phyloP scores from a whole-genome alignment of 1,284 basidiomycete genomes.

The Chalciporus sp. region DNA sequence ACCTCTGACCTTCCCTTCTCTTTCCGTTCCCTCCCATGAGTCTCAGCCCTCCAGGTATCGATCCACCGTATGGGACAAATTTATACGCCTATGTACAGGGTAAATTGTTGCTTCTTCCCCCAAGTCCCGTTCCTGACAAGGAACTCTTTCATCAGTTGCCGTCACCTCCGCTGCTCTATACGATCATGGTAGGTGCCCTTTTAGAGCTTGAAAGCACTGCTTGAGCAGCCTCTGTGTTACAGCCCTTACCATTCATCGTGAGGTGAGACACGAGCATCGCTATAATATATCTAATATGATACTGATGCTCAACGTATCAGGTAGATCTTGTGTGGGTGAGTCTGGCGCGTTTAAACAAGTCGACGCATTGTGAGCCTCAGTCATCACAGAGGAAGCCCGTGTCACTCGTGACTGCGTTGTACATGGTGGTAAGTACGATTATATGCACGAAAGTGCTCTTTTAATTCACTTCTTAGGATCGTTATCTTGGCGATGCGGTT shows the following conservation, averaged over 20 bases:
- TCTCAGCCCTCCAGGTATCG: slow-evolving; percentile 11
- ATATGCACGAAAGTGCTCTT: background rate
- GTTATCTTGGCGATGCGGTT: slow-evolving; percentile 34
- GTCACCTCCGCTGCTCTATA: slow-evolving; percentile 31
- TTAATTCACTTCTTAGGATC: slow-evolving; percentile 24
- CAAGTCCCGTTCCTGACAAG: background rate
- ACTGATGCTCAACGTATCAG: slow-evolving; percentile 15
- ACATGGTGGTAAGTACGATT: slow-evolving; percentile 24
- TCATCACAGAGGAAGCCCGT: slow-evolving; percentile 24
- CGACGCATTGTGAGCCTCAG: background rate
- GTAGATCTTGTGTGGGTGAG: slow-evolving; percentile 37
- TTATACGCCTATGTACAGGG: slow-evolving; percentile 27
- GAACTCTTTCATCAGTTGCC: slow-evolving; percentile 27
- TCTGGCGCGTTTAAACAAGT: background rate
- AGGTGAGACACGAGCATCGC: slow-evolving; percentile 17
- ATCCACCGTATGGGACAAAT: slow-evolving; percentile 2
- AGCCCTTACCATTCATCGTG: slow-evolving; percentile 31
- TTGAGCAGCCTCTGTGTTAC: slow-evolving; percentile 1
- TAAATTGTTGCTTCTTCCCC: slow-evolving; percentile 4
- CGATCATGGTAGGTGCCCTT: slow-evolving; percentile 26
- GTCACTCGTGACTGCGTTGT: slow-evolving; percentile 30
- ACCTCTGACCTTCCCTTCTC: background rate
- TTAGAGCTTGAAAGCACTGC: background rate
- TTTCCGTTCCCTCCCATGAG: slow-evolving; percentile 23
- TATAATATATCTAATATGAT: background rate